Conservation (phyloP, 2,329 filamentous ascomycete species). For the Metarhizium brunneum region DNA sequence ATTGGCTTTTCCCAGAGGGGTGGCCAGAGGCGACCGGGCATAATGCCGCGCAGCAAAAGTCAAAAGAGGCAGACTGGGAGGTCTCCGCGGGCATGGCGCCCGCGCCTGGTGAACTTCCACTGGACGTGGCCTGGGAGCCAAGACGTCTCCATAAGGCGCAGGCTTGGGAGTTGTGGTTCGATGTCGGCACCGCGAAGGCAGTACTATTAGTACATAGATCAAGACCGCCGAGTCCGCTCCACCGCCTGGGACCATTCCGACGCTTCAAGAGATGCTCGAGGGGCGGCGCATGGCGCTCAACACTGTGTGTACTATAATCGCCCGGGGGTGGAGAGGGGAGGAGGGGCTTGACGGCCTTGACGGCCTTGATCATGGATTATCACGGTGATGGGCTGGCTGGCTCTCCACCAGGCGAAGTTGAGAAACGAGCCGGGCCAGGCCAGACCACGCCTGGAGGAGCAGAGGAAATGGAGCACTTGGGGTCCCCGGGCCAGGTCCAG, state of each 20-base stretch:
- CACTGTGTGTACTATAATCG: not conserved
- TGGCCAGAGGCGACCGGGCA: not conserved
- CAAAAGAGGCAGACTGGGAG: not conserved
- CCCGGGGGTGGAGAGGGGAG: not conserved
- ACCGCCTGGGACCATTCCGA: not conserved
- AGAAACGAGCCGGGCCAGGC: not conserved
- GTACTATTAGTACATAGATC: not conserved
- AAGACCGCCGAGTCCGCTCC: conserved; percentile 6
- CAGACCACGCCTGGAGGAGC: too few relatives aligned
- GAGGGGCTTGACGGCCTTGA: too few relatives aligned
- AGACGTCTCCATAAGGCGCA: not conserved
- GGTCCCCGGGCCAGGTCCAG: too few relatives aligned
- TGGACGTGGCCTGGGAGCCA: too few relatives aligned
- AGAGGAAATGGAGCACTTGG: too few relatives aligned
- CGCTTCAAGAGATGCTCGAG: not conserved
- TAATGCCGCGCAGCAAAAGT: not conserved
- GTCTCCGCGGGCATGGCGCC: not conserved
- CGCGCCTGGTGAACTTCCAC: not conserved
- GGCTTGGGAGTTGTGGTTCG: not conserved
- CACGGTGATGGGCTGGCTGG: too few relatives aligned
- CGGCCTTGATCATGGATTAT: too few relatives aligned
- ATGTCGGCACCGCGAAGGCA: not conserved
- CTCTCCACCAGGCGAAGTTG: not conserved
- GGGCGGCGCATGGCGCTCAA: not conserved
- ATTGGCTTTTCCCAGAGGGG: not conserved